Evolutionary conservation across 1,284 basidiomycete species (phyloP), one percentile per base, ranked within the genome.

Genomic region (Ceratobasidium sp.): DNA sequence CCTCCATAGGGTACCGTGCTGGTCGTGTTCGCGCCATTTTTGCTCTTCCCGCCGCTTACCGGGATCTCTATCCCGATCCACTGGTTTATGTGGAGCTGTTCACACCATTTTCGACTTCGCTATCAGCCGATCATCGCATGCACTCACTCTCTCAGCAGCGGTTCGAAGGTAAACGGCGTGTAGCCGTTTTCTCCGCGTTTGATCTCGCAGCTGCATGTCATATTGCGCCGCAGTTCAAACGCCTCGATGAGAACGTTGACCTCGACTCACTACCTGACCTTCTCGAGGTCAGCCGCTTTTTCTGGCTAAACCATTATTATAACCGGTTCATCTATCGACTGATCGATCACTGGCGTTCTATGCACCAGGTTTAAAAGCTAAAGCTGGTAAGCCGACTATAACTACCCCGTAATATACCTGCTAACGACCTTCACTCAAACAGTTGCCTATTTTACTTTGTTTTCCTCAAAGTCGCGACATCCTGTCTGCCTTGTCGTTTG

Each of bases 251-350:
- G 26, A 6, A 55, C 60, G 12, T 62, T 26, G 10, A 62, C 23
- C 28, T 62, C 26, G 28, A 23, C 16, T 9, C 34, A 8, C 43
- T 28, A 1, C 39, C 21, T 14, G 60, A 62, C 21, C 43, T 46
- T 21, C 60, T 62, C 12, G n/a, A 36, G n/a, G 41, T 28, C 16
- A 43, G 60, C 23, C n/a, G 26, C 28, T 32, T 46, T 14, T 62
- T 62, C 26, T 46, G 12, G 21, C 28, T 62, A 1, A 62, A 62
- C 26, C 60, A 62, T 30, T 62, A 62, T 45, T 39, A 39, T 14
- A 62, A 48, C 43, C 60, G 39, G 9, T 62, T 46, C 26, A 45
- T 62, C 18, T 62, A 43, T 46, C 23, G 41, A 30, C 23, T 62
- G 5, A 26, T 62, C 3, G 60, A 62, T 1, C 60, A 46, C 30